These are phyloP conservation scores for Papiliotrema terrestris DNA, from an alignment of 1,284 basidiomycete genomes.

Conservation along the genomic window DNA sequence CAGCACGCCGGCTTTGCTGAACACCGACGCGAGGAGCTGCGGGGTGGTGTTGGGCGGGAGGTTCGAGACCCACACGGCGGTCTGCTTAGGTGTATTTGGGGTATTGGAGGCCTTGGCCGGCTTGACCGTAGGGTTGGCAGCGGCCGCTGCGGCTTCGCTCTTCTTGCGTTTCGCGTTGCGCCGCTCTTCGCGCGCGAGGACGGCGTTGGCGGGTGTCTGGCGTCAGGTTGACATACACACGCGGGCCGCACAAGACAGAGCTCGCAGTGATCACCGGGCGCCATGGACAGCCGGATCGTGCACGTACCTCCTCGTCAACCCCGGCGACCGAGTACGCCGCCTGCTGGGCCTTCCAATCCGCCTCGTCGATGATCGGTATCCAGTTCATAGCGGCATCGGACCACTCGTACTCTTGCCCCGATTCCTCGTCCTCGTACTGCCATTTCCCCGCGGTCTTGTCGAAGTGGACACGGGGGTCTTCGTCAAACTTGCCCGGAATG, in stretches of 20 bases:
- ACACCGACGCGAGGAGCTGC: constrained; percentile 74
- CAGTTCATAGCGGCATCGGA: constrained; percentile 68
- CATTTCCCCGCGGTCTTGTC: constrained; percentile 73
- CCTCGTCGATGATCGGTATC: constrained; percentile 78
- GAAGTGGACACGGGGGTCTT: constrained; percentile 68
- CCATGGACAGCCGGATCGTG: too few species aligned
- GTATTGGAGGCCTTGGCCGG: constrained; percentile 44
- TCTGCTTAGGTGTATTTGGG: constrained; percentile 59
- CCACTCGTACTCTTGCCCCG: constrained; percentile 82
- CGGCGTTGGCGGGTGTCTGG: constrained; percentile 77
- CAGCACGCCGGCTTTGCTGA: constrained; percentile 85
- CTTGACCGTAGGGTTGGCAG: constrained; percentile 51
- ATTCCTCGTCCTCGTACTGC: constrained; percentile 81
- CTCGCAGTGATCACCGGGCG: too few species aligned
- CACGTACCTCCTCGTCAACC: constrained; percentile 80
- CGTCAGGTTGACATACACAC: not conserved
- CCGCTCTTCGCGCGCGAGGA: constrained; percentile 61
- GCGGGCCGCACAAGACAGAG: too few species aligned
- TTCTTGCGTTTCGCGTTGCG: constrained; percentile 66
- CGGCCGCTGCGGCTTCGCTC: constrained; percentile 53
- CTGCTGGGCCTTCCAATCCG: constrained; percentile 77
- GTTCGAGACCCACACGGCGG: constrained; percentile 84
- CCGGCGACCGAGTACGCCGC: constrained; percentile 85
- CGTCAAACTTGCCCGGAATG: constrained; percentile 59
- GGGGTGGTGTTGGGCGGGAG: constrained; percentile 73